Conservation (phyloP, 768 basidiomycete species). For the Leccinellum luteum region DNA sequence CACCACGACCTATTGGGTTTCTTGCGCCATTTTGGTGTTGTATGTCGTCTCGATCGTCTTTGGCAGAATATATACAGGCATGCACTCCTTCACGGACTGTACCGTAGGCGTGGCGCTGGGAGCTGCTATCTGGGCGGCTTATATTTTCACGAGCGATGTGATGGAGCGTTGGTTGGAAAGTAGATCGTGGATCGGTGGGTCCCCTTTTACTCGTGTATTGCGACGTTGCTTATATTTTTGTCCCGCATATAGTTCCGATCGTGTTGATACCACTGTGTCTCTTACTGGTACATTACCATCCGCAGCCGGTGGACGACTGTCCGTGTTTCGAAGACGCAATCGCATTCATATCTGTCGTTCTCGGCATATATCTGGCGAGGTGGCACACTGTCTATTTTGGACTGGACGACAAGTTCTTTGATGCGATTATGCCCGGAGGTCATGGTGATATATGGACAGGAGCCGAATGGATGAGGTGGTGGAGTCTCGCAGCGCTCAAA, state of each 20-base stretch:
- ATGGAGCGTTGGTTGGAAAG: conserved; percentile 45
- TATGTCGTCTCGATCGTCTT: conserved; percentile 75
- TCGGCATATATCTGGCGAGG: conserved; percentile 66
- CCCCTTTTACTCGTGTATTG: conserved; percentile 14
- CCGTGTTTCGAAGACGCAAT: conserved; percentile 99
- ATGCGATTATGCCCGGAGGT: conserved; percentile 54
- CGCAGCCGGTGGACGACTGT: conserved; percentile 94
- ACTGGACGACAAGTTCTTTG: conserved; percentile 34
- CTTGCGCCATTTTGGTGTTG: conserved; percentile 44
- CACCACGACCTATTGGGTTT: conserved; percentile 38
- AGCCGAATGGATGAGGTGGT: conserved; percentile 37
- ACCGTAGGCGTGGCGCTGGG: conserved; percentile 63
- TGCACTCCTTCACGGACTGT: conserved; percentile 86
- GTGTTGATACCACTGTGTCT: conserved; percentile 62
- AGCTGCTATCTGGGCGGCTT: conserved; percentile 55
- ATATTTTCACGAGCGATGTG: conserved; percentile 32
- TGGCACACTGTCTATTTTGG: conserved; percentile 56
- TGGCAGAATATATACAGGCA: conserved; percentile 80
- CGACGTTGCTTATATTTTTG: conserved; percentile 5
- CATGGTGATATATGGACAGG: conserved; percentile 40
- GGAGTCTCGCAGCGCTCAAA: conserved; percentile 37
- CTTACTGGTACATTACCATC: conserved; percentile 82
- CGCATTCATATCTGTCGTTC: conserved; percentile 81
- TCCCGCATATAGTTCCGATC: conserved; percentile 47
- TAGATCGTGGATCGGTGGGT: conserved; percentile 36